Percentiles rank a stretch among this genome's conserved stretches.
These are phyloP conservation scores for Porphyra umbilicalis DNA, from an alignment of 31 red algal genomes.

Conservation along the genomic window DNA sequence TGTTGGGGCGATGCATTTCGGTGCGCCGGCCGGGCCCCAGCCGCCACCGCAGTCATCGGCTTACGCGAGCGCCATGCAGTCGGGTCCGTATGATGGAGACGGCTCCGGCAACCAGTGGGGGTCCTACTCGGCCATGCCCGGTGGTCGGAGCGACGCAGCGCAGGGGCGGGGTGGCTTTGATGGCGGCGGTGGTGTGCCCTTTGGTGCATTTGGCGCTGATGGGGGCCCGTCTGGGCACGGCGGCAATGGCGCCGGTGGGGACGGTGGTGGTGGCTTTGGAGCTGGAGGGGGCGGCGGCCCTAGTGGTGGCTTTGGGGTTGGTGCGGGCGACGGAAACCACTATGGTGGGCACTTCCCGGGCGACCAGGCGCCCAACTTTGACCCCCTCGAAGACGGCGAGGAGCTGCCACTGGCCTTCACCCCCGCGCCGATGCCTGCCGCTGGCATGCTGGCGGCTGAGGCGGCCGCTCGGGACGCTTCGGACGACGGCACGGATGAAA, in stretches of 20 bases:
- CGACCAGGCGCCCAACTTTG: background rate
- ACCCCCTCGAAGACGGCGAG: conserved; percentile 6
- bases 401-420: conserved; percentile 63
- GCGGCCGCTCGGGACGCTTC: background rate
- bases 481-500: background rate
- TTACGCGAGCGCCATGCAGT: background rate
- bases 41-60: background rate
- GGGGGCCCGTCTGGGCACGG: background rate
- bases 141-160: background rate
- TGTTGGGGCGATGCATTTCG: too few species aligned
- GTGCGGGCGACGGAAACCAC: background rate
- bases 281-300: background rate
- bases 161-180: background rate
- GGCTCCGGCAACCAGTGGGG: background rate
- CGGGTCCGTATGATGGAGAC: background rate
- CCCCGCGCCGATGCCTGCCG: conserved; percentile 41
- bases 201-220: background rate
- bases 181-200: background rate
- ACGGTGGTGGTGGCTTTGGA: background rate
- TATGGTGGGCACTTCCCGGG: background rate
- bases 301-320: background rate
- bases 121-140: background rate
- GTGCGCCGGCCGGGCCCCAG: background rate
- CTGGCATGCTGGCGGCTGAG: conserved; percentile 16
- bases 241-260: background rate